These are phyloP conservation scores for Penicillium digitatum DNA, from an alignment of 2,329 filamentous ascomycete genomes.

Conservation along the genomic window DNA sequence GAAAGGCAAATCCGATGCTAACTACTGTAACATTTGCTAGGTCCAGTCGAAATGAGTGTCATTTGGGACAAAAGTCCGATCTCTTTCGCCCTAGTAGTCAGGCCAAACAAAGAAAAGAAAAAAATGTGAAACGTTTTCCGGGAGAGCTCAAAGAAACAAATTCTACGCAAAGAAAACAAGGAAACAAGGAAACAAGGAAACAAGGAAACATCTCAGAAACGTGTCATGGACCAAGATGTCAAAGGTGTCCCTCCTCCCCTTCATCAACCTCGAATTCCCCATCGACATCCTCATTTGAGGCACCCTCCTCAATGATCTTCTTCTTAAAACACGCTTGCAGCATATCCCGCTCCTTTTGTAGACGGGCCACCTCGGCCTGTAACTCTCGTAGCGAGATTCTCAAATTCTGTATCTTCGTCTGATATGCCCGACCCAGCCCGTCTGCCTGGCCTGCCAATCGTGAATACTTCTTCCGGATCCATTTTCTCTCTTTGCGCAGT, in stretches of 20 bases:
- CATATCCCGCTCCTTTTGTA: slow-evolving; percentile 5
- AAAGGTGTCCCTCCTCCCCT: neutral
- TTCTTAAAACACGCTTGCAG: neutral
- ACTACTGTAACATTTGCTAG: neutral
- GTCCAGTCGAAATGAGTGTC: neutral
- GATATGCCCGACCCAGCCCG: slow-evolving; percentile 14
- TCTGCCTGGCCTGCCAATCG: slow-evolving; percentile 17
- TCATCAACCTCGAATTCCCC: neutral
- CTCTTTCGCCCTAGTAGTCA: neutral
- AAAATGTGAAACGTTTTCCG: neutral
- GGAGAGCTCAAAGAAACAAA: neutral
- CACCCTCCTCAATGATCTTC: too few species aligned
- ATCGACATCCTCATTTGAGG: neutral
- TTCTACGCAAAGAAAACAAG: neutral
- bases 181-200: neutral
- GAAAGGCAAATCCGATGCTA: neutral
- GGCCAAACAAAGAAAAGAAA: neutral
- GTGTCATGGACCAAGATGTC: neutral
- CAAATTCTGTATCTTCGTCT: slow-evolving; percentile 8
- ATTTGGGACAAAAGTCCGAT: neutral
- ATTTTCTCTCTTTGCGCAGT: slow-evolving; percentile 19
- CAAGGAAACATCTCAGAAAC: neutral
- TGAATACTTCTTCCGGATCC: slow-evolving; percentile 22
- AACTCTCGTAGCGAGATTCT: slow-evolving; percentile 6
- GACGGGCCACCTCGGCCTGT: neutral